phyloP scores from a whole-genome alignment of 2,329 filamentous ascomycete genomes.

The Penicillium sp. region DNA sequence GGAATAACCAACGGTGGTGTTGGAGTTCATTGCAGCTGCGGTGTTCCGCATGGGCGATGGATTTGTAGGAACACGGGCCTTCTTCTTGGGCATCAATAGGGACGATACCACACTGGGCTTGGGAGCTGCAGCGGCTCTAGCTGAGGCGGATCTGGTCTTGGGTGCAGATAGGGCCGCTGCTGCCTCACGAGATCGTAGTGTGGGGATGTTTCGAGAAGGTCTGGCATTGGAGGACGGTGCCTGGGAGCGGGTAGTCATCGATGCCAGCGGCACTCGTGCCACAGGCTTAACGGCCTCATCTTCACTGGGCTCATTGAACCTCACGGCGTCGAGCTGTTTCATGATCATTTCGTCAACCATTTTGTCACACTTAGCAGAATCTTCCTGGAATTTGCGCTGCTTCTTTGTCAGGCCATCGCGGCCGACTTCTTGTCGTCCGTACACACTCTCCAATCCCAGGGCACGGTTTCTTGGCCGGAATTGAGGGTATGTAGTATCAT shows the following conservation, averaged over 20 bases:
- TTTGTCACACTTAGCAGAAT: constrained; percentile 61
- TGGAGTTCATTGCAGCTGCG: constrained; percentile 67
- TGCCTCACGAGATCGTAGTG: constrained; percentile 42
- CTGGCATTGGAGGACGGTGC: constrained; percentile 25
- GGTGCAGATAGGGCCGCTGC: constrained; percentile 38
- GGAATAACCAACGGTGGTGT: constrained; percentile 81
- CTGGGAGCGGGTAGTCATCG: constrained; percentile 25
- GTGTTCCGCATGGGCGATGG: constrained; percentile 58
- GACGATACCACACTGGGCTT: constrained; percentile 41
- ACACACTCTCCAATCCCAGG: constrained; percentile 52
- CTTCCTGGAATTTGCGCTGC: constrained; percentile 68
- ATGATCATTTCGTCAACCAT: constrained; percentile 67
- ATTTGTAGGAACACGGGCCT: constrained; percentile 50
- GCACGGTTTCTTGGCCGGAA: constrained; percentile 56
- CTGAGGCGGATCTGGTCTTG: constrained; percentile 33
- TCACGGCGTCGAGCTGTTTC: constrained; percentile 63
- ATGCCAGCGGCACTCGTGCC: constrained; percentile 17
- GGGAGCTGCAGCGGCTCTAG: constrained; percentile 27
- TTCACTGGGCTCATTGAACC: constrained; percentile 61
- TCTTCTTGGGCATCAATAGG: constrained; percentile 38
- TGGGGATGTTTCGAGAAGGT: constrained; percentile 35
- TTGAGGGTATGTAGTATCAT: constrained; percentile 52
- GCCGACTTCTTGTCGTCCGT: constrained; percentile 48
- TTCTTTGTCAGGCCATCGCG: constrained; percentile 63
- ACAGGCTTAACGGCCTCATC: constrained; percentile 39